Evolutionary conservation across 1,284 basidiomycete species (phyloP).

Genomic region (Cutaneotrichosporon cutaneum): DNA sequence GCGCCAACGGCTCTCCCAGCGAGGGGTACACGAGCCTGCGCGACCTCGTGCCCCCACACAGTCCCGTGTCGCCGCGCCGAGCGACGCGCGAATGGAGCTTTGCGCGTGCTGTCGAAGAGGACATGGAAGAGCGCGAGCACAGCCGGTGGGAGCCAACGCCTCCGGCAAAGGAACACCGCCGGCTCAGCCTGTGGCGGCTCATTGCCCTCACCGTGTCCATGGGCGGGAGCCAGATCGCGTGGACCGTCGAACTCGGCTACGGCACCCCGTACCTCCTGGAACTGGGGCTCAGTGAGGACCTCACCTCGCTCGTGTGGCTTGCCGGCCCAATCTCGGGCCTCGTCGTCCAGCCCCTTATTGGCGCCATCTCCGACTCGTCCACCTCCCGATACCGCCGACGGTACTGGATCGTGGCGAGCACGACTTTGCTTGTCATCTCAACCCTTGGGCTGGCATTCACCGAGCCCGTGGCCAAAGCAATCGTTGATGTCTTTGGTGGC

Average conservation of each 20-base stretch:
- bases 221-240: constrained; percentile 66
- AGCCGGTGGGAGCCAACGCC: not conserved
- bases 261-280: constrained; percentile 89
- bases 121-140: not conserved
- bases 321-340: constrained; percentile 84
- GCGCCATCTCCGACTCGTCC: constrained; percentile 90
- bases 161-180: constrained; percentile 15
- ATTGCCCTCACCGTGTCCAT: constrained; percentile 58
- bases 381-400: constrained; percentile 81
- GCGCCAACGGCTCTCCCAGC: not conserved
- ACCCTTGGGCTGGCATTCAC: constrained; percentile 75
- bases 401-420: constrained; percentile 84
- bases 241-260: constrained; percentile 62
- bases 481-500: constrained; percentile 74
- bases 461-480: constrained; percentile 65
- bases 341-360: constrained; percentile 91
- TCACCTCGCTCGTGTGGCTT: constrained; percentile 94
- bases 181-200: constrained; percentile 36
- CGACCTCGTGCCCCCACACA: not conserved
- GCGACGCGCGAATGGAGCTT: constrained; percentile 5
- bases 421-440: constrained; percentile 61
- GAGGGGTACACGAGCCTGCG: constrained; percentile 2
- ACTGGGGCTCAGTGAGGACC: constrained; percentile 83
- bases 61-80: not conserved
- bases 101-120: constrained; percentile 8